Percentiles rank a stretch among this genome's conserved stretches.
phyloP scores from a whole-genome alignment of 2,329 filamentous ascomycete species.

The Dothideomycetes sp. region DNA sequence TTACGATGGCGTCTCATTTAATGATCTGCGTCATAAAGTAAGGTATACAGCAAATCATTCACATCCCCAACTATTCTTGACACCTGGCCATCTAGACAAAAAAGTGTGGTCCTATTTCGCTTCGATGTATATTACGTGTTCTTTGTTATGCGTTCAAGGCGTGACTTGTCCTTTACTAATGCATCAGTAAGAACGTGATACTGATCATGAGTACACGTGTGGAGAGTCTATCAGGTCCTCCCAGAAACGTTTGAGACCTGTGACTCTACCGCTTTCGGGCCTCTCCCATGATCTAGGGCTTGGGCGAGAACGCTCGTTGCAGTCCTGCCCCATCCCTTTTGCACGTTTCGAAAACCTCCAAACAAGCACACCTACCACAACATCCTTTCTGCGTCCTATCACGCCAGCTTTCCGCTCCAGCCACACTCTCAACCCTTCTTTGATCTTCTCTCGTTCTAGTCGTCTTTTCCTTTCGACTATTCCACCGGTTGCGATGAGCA shows the following conservation, averaged over 20 bases:
- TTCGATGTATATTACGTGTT: no score
- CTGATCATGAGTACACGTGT: no score
- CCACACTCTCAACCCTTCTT: slow-evolving; percentile 55
- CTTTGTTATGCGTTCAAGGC: no score
- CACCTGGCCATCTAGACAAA: no score
- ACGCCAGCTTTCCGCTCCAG: slow-evolving; percentile 35
- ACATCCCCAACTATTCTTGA: no score
- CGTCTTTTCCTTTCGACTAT: slow-evolving; percentile 52
- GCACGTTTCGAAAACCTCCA: slow-evolving; percentile 28
- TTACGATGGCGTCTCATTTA: no score
- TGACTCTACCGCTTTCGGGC: slow-evolving; percentile 32
- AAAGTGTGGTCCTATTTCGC: no score
- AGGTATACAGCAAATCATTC: no score
- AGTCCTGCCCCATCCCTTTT: slow-evolving; percentile 30
- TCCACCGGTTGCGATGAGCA: slow-evolving; percentile 18
- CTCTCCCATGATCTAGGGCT: background rate
- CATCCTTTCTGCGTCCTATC: slow-evolving; percentile 25
- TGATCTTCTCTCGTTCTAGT: slow-evolving; percentile 56
- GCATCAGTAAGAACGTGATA: no score
- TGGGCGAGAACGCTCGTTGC: background rate
- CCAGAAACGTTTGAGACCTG: slow-evolving; percentile 52
- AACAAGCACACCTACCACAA: slow-evolving; percentile 27
- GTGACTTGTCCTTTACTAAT: no score
- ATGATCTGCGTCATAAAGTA: no score
- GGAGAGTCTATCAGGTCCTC: no score